Evolutionary conservation across 1,284 basidiomycete species (phyloP).

Genomic region (Apiotrichum porosum): DNA sequence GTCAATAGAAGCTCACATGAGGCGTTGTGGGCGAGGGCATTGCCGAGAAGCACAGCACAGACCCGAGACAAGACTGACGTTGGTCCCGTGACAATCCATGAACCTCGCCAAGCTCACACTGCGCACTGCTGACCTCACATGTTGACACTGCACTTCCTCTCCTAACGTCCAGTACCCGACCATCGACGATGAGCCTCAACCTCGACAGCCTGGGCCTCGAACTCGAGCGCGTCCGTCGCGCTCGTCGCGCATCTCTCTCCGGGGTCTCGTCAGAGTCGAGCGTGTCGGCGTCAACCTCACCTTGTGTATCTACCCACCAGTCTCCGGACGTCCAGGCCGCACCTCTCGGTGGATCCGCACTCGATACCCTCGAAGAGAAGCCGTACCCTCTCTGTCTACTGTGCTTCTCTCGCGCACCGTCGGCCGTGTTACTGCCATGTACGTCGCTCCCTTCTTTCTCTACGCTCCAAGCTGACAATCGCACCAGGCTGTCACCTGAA

Average conservation of each 20-base stretch:
- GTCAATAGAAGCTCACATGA: too few relatives aligned
- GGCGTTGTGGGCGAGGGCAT: too few relatives aligned
- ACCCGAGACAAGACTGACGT: too few relatives aligned
- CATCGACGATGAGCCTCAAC: slow-evolving; percentile 13
- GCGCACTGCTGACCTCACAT: too few relatives aligned
- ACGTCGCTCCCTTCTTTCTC: slow-evolving; percentile 2
- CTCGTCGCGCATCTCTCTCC: slow-evolving; percentile 6
- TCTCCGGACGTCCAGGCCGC: background rate
- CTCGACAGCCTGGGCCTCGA: slow-evolving; percentile 15
- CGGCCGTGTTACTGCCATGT: slow-evolving; percentile 39
- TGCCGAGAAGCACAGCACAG: too few relatives aligned
- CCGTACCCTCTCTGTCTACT: slow-evolving; percentile 33
- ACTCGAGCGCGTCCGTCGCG: slow-evolving; percentile 13
- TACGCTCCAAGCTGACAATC: background rate
- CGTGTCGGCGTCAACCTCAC: background rate
- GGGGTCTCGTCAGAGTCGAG: background rate
- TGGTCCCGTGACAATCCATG: too few relatives aligned
- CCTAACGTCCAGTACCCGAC: too few relatives aligned
- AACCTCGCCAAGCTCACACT: too few relatives aligned
- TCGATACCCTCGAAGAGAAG: background rate
- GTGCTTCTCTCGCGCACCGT: slow-evolving; percentile 31
- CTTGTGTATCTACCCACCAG: background rate
- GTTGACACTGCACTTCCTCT: too few relatives aligned
- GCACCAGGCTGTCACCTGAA: slow-evolving; percentile 37
- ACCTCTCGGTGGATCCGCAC: background rate